phyloP scores from a whole-genome alignment of 495 filamentous ascomycete genomes.

The Neurospora tetrasperma region DNA sequence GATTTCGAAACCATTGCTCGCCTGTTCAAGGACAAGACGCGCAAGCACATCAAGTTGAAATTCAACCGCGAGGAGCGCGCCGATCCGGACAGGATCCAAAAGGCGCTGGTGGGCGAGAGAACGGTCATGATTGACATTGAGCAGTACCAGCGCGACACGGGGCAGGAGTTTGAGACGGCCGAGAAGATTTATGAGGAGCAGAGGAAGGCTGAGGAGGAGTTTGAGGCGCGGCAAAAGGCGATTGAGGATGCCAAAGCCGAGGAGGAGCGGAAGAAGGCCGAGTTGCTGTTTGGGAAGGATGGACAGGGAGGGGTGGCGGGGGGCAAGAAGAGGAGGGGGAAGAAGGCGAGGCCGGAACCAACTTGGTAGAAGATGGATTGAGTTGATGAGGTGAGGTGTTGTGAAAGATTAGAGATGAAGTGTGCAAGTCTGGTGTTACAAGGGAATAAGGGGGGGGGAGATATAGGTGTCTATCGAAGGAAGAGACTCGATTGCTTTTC shows the following conservation, averaged over 20 bases:
- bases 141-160: slow-evolving; percentile 54
- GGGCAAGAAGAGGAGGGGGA: slow-evolving; percentile 28
- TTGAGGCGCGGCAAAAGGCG: slow-evolving; percentile 45
- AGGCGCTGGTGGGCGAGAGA: slow-evolving; percentile 51
- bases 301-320: slow-evolving; percentile 17
- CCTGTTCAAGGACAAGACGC: slow-evolving; percentile 65
- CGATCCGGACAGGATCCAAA: slow-evolving; percentile 58
- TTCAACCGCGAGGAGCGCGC: slow-evolving; percentile 85
- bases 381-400: too few relatives aligned
- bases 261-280: slow-evolving; percentile 41
- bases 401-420: neutral
- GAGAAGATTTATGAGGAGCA: slow-evolving; percentile 65
- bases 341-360: slow-evolving; percentile 14
- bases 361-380: neutral
- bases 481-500: too few relatives aligned
- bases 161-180: slow-evolving; percentile 42
- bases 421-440: too few relatives aligned
- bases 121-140: slow-evolving; percentile 52
- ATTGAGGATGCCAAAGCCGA: slow-evolving; percentile 34
- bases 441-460: too few relatives aligned
- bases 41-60: slow-evolving; percentile 80
- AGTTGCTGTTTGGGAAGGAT: slow-evolving; percentile 40
- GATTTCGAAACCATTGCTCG: slow-evolving; percentile 83
- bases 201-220: slow-evolving; percentile 52
- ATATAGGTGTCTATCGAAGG: too few relatives aligned